These are phyloP conservation scores for Phycomyces nitens DNA, from an alignment of 192 early-diverging fungal genomes.

Conservation along the genomic window DNA sequence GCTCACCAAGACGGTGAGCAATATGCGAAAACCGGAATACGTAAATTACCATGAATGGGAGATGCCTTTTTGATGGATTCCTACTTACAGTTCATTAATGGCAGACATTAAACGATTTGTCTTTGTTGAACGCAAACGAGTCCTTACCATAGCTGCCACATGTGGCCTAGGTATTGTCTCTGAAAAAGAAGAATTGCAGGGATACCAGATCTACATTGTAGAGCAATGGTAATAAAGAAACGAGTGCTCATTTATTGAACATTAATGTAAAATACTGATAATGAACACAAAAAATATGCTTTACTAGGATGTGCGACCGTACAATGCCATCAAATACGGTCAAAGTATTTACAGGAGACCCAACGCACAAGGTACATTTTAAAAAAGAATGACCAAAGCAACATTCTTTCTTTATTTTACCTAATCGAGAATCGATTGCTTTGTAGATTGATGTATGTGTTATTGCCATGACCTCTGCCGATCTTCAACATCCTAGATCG, in stretches of 20 bases:
- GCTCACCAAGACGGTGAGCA: too few species aligned
- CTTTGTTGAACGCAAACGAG: slow-evolving; percentile 32
- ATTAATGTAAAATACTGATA: not conserved
- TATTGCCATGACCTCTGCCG: slow-evolving; percentile 30
- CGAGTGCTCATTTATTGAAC: too few species aligned
- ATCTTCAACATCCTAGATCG: slow-evolving; percentile 25
- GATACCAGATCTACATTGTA: slow-evolving; percentile 46
- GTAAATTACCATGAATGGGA: too few species aligned
- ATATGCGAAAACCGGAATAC: too few species aligned
- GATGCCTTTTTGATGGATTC: too few species aligned
- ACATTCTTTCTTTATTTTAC: not conserved
- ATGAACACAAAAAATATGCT: not conserved
- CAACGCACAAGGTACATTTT: slow-evolving; percentile 28
- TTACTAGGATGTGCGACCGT: slow-evolving; percentile 40
- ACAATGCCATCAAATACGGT: slow-evolving; percentile 37
- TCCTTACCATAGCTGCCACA: slow-evolving; percentile 20
- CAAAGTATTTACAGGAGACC: slow-evolving; percentile 44
- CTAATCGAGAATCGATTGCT: not conserved
- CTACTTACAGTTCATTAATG: slow-evolving; percentile 9
- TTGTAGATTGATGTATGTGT: slow-evolving; percentile 37
- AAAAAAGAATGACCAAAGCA: not conserved
- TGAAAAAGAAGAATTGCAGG: slow-evolving; percentile 28
- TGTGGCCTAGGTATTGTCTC: slow-evolving; percentile 24
- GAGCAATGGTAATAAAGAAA: slow-evolving; percentile 50
- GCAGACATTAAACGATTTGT: slow-evolving; percentile 31